Conservation (phyloP, 768 basidiomycete genomes). For the Nevesoporus exiguus region DNA sequence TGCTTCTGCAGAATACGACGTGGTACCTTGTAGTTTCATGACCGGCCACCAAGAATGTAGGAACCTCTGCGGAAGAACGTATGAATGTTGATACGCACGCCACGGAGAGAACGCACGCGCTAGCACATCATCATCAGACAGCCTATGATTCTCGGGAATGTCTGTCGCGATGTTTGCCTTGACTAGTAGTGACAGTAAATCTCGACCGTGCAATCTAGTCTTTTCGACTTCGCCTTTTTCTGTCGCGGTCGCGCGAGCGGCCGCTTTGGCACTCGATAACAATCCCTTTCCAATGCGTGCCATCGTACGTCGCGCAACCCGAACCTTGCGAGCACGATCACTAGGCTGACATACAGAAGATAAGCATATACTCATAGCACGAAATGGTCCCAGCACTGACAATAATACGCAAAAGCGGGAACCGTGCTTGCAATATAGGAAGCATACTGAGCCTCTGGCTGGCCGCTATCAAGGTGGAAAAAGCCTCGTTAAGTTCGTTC, state of each 20-base stretch:
- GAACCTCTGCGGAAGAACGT: too few species aligned
- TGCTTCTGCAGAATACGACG: too few species aligned
- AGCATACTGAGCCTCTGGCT: conserved; percentile 14
- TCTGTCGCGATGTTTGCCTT: too few species aligned
- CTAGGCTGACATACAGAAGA: conserved; percentile 19
- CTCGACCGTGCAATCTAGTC: conserved; percentile 36
- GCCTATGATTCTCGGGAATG: conserved; percentile 35
- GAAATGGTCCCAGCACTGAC: conserved; percentile 27
- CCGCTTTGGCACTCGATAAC: conserved; percentile 46
- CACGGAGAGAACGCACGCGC: neutral
- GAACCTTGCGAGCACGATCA: conserved; percentile 12
- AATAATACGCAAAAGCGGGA: conserved; percentile 39
- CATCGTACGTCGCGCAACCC: conserved; percentile 41
- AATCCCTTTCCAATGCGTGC: conserved; percentile 48
- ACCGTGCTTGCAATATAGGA: conserved; percentile 30
- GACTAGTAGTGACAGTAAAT: conserved; percentile 54
- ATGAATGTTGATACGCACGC: too few species aligned
- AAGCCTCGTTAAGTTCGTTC: conserved; percentile 33
- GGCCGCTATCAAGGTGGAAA: conserved; percentile 24
- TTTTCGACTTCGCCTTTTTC: conserved; percentile 32
- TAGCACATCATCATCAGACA: neutral
- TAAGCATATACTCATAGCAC: neutral
- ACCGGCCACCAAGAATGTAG: too few species aligned
- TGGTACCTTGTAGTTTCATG: too few species aligned
- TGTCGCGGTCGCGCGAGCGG: conserved; percentile 22